Evolutionary conservation across 108 stramenopile species (phyloP), one percentile per base, ranked within the genome.

Genomic region (Cyclotella sp.): DNA sequence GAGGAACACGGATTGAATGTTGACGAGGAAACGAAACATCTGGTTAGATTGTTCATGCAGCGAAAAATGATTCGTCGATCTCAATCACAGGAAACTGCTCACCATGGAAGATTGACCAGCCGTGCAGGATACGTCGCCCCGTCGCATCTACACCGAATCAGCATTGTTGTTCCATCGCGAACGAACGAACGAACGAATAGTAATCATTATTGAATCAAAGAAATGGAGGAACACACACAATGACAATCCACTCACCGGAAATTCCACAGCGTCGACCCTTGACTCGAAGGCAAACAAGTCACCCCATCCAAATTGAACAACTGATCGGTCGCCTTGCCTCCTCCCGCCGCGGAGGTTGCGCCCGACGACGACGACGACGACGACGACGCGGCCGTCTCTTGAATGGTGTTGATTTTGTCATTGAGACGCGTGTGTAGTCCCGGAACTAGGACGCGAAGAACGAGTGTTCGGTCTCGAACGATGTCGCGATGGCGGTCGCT

Each of bases 61-160:
- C 4, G 43, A 45, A 10, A 6, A 63, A 40, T 11, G n/a, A 18
- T 21, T 68, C 43, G 28, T 28, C 6, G 34, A 34, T 7, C 2
- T 53, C 8, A 29, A 52, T 52, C 0, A 52, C 39, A 46, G 28
- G 19, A 27, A 24, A 4, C 44, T 8, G 69, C 68, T 62, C 46
- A 69, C 76, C 94, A 95, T n/a, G 97, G 97, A 14, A 97, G 76
- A 80, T 97, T 96, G 49, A 95, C 95, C 19, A 97, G 71, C 51
- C 92, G 87, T 28, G 97, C 97, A 41, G 97, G 95, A 85, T 95
- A 96, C 1, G 86, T 88, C 8, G 94, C 93, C 0, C 93, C 95
- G 76, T 94, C 91, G 70, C 93, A 94, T 76, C 77, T 77, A 47
- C 11, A 10, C n/a, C 22, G n/a, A n/a, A n/a, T n/a, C n/a, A n/a